phyloP scores from a whole-genome alignment of 805 yeast genomes.

The Saccharomyces kudriavzevii region DNA sequence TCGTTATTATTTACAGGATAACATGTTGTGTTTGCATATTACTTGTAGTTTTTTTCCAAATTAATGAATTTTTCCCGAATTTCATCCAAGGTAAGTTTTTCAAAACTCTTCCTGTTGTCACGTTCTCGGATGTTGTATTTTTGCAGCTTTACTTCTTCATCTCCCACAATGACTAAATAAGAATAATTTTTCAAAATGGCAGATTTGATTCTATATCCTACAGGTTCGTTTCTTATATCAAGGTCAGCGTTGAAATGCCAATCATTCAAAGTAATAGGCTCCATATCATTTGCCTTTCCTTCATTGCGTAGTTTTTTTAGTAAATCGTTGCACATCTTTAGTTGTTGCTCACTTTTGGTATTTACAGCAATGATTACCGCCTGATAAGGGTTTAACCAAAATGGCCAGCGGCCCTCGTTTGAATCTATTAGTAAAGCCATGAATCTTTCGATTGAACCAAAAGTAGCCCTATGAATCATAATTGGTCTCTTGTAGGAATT shows the following conservation, averaged over 20 bases:
- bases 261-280: conserved; percentile 49
- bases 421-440: conserved; percentile 86
- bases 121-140: conserved; percentile 59
- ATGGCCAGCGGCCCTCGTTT: conserved; percentile 91
- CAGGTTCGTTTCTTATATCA: conserved; percentile 66
- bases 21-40: conserved; percentile 12
- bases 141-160: conserved; percentile 57
- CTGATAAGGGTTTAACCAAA: conserved; percentile 92
- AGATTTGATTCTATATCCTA: conserved; percentile 73
- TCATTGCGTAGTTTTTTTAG: conserved; percentile 43
- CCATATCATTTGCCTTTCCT: conserved; percentile 22
- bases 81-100: conserved; percentile 41
- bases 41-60: conserved; percentile 43
- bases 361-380: conserved; percentile 77
- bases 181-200: conserved; percentile 69
- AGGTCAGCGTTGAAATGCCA: conserved; percentile 66
- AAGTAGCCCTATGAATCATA: conserved; percentile 92
- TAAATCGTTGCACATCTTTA: conserved; percentile 44
- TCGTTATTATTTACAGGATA: conserved; percentile 1
- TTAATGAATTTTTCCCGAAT: conserved; percentile 45
- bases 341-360: conserved; percentile 39
- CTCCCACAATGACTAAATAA: conserved; percentile 80
- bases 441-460: conserved; percentile 90
- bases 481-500: conserved; percentile 62
- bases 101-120: conserved; percentile 37